Evolutionary conservation across 2,329 filamentous ascomycete species (phyloP).

Genomic region (Aspergillus fischeri): DNA sequence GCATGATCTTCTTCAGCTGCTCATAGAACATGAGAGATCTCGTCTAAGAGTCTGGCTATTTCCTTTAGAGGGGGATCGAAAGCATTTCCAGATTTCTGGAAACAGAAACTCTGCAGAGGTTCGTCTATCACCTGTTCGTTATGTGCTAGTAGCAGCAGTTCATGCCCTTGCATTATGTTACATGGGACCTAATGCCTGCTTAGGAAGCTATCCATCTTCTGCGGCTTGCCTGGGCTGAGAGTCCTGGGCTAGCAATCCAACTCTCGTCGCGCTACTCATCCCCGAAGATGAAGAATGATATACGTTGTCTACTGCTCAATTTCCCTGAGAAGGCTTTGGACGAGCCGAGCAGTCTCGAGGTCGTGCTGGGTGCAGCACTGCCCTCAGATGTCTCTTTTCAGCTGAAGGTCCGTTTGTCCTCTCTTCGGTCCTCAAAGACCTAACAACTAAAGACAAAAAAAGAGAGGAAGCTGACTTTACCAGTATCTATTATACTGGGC

Average conservation of each 20-base stretch:
- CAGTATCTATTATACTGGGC: slow-evolving; percentile 91
- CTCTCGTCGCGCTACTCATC: slow-evolving; percentile 75
- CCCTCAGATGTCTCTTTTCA: slow-evolving; percentile 78
- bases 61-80: slow-evolving; percentile 65
- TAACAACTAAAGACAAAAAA: not conserved
- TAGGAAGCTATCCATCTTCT: slow-evolving; percentile 62
- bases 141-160: not conserved
- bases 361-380: slow-evolving; percentile 72
- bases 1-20: slow-evolving; percentile 73
- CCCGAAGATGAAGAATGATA: slow-evolving; percentile 65
- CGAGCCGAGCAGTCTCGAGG: slow-evolving; percentile 76
- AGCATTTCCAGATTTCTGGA: slow-evolving; percentile 46
- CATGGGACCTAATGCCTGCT: slow-evolving; percentile 9
- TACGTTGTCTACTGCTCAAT: slow-evolving; percentile 74
- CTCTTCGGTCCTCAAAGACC: not conserved
- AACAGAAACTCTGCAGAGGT: slow-evolving; percentile 40
- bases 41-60: slow-evolving; percentile 86
- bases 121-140: slow-evolving; percentile 5
- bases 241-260: slow-evolving; percentile 81
- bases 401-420: slow-evolving; percentile 60
- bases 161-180: not conserved
- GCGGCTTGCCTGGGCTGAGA: slow-evolving; percentile 80
- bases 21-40: slow-evolving; percentile 79
- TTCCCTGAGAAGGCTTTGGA: slow-evolving; percentile 77
- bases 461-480: slow-evolving; percentile 2